phyloP scores from a whole-genome alignment of 129 eudicot genomes.

The Saposhnikovia divaricata region DNA sequence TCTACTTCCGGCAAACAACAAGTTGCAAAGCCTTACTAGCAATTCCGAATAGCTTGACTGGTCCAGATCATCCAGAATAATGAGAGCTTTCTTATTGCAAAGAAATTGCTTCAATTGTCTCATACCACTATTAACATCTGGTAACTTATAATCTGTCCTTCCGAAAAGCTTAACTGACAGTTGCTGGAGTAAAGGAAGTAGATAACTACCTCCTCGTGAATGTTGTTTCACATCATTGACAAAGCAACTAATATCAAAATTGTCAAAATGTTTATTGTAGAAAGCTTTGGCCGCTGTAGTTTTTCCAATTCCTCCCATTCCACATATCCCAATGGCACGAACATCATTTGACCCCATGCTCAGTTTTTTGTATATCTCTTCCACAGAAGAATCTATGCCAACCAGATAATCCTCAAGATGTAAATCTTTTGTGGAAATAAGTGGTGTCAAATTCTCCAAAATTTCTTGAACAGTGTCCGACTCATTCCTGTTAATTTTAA shows the following conservation, averaged over 20 bases:
- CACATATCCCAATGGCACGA: slow-evolving; percentile 1
- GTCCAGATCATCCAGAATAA: not conserved
- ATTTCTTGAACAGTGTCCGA: not conserved
- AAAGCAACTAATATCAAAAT: not conserved
- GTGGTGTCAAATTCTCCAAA: not conserved
- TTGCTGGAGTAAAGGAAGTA: not conserved
- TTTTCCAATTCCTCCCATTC: not conserved
- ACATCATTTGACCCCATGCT: not conserved
- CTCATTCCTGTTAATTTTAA: not conserved
- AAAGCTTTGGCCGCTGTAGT: not conserved
- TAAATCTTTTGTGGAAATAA: not conserved
- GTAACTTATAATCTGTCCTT: not conserved
- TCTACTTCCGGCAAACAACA: not conserved
- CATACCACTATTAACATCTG: not conserved
- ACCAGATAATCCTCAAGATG: not conserved
- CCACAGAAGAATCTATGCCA: not conserved
- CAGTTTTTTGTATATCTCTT: not conserved
- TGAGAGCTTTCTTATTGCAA: not conserved
- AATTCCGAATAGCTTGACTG: not conserved
- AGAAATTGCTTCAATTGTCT: not conserved
- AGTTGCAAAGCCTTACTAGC: not conserved
- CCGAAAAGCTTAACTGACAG: not conserved
- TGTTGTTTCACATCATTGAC: not conserved
- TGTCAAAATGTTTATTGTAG: not conserved
- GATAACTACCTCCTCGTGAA: not conserved